A percentile compares a stretch with the other conserved stretches of the same genome.
Conservation (phyloP, 164 flowering plant species). For the Tetrastigma voinierianum region DNA sequence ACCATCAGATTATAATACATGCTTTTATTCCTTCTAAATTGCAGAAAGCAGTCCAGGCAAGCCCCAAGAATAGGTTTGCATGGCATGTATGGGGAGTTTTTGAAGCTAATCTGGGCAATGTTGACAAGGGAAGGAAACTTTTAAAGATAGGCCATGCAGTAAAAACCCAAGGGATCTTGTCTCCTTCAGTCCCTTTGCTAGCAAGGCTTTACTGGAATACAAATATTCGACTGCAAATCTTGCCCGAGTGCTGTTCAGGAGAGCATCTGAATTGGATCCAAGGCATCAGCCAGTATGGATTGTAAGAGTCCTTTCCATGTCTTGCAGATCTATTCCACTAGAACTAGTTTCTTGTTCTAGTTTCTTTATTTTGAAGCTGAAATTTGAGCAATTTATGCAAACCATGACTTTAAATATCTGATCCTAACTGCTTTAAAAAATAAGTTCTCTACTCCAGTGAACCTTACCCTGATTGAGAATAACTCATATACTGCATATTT, state of each 20-base stretch:
- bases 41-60: constrained; percentile 90
- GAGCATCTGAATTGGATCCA: constrained; percentile 85
- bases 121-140: constrained; percentile 78
- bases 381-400: too few species aligned
- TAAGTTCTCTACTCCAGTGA: too few species aligned
- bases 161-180: constrained; percentile 95
- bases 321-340: neutral
- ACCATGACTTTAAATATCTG: too few species aligned
- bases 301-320: constrained; percentile 38
- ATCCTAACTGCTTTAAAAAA: too few species aligned
- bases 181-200: constrained; percentile 94
- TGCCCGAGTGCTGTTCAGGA: constrained; percentile 75
- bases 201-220: constrained; percentile 87
- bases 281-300: constrained; percentile 92
- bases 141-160: constrained; percentile 87
- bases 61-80: constrained; percentile 96
- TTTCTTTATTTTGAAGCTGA: neutral
- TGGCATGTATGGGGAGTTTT: constrained; percentile 98
- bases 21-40: neutral
- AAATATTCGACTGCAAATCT: constrained; percentile 74
- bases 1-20: neutral
- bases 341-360: neutral
- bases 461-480: too few species aligned
- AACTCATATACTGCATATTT: too few species aligned
- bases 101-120: constrained; percentile 70